These are phyloP conservation scores for Aspergillus sclerotialis DNA, from an alignment of 2,329 filamentous ascomycete genomes.

Conservation along the genomic window DNA sequence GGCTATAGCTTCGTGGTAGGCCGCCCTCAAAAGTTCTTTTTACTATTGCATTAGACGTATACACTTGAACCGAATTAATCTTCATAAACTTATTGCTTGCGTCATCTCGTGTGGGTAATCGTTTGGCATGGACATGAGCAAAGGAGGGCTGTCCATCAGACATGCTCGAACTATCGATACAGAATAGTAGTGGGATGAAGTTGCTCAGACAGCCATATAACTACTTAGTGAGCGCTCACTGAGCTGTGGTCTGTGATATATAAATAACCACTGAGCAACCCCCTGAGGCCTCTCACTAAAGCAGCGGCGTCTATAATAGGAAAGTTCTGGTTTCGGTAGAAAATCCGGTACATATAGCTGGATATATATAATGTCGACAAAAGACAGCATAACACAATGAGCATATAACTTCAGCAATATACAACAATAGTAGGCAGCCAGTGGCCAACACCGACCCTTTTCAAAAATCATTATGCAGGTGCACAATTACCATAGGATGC, in stretches of 20 bases:
- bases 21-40: not conserved
- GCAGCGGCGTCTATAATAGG: not conserved
- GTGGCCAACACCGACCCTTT: too few relatives aligned
- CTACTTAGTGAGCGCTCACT: too few relatives aligned
- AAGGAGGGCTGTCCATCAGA: not conserved
- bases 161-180: not conserved
- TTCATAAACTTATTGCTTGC: not conserved
- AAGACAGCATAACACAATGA: too few relatives aligned
- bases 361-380: too few relatives aligned
- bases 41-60: not conserved
- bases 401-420: too few relatives aligned
- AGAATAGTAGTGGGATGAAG: not conserved
- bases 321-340: not conserved
- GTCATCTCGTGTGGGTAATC: not conserved
- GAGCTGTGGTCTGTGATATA: too few relatives aligned
- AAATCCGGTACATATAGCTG: not conserved
- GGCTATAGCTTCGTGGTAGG: not conserved
- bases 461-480: too few relatives aligned
- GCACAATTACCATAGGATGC: too few relatives aligned
- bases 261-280: not conserved
- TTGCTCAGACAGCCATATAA: not conserved
- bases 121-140: not conserved
- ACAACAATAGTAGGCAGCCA: too few relatives aligned
- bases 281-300: not conserved
- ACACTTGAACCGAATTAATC: not conserved